Evolutionary conservation across 805 yeast species (phyloP).

Genomic region (Priceomyces melissophilus): DNA sequence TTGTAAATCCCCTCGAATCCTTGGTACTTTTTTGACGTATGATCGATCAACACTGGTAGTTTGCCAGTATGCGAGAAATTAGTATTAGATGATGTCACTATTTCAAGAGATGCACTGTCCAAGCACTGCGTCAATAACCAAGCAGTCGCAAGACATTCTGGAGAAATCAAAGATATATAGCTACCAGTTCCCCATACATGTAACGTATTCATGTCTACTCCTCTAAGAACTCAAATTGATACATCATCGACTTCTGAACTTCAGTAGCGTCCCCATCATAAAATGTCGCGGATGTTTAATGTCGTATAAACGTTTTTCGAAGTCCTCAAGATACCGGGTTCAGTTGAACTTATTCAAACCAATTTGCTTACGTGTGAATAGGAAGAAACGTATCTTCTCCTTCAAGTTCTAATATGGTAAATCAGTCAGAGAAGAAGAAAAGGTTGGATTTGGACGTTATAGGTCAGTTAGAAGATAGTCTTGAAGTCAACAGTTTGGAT

Average conservation of each 20-base stretch:
- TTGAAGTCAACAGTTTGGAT: slow-evolving; percentile 52
- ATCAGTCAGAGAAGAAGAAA: slow-evolving; percentile 17
- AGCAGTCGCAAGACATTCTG: slow-evolving; percentile 47
- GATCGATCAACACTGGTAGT: slow-evolving; percentile 45
- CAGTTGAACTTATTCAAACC: no score
- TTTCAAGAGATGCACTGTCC: slow-evolving; percentile 15
- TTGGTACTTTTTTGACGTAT: slow-evolving; percentile 10
- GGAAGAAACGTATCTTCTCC: not conserved
- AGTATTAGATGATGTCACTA: slow-evolving; percentile 59
- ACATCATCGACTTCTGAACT: no score
- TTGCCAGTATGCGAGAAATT: slow-evolving; percentile 46
- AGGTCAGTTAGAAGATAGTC: slow-evolving; percentile 55
- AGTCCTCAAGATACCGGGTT: no score
- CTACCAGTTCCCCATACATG: slow-evolving; percentile 54
- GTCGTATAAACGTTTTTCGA: no score
- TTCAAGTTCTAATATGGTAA: slow-evolving; percentile 5
- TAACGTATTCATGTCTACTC: slow-evolving; percentile 23
- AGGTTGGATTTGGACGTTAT: slow-evolving; percentile 45
- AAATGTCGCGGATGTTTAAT: not conserved
- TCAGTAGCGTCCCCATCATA: not conserved
- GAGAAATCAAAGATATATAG: slow-evolving; percentile 44
- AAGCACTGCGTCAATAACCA: slow-evolving; percentile 35
- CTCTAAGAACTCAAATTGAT: no score
- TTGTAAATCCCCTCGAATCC: slow-evolving; percentile 16
- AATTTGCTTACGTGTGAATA: not conserved